phyloP scores from a whole-genome alignment of 192 early-diverging fungal species.

The Coemansia sp. region DNA sequence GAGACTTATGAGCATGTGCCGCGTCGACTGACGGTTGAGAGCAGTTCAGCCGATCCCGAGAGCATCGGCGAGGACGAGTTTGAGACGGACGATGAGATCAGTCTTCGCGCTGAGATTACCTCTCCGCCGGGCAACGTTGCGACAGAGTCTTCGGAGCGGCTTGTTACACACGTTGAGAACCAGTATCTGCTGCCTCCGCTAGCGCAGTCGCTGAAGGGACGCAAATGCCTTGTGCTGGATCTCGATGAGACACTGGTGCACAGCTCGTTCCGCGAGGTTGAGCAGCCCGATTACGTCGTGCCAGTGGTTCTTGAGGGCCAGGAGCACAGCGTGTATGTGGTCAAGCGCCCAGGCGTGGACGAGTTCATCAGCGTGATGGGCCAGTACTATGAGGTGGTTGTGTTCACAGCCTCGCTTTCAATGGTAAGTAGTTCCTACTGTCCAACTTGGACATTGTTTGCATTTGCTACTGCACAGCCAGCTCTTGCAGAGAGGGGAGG shows the following conservation, averaged over 20 bases:
- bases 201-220: slow-evolving; percentile 62
- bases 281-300: slow-evolving; percentile 86
- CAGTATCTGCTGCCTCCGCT: slow-evolving; percentile 68
- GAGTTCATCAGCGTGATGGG: slow-evolving; percentile 85
- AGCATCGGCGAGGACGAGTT: slow-evolving; percentile 40
- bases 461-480: slow-evolving; percentile 1
- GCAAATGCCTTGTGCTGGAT: slow-evolving; percentile 94
- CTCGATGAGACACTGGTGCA: slow-evolving; percentile 98
- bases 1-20: slow-evolving; percentile 42
- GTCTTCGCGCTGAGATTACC: slow-evolving; percentile 48
- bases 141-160: slow-evolving; percentile 47
- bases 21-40: slow-evolving; percentile 41
- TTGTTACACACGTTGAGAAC: slow-evolving; percentile 38
- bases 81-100: slow-evolving; percentile 41
- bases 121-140: slow-evolving; percentile 51
- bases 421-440: slow-evolving; percentile 54
- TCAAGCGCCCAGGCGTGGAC: slow-evolving; percentile 96
- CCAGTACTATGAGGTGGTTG: slow-evolving; percentile 87
- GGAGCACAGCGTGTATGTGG: slow-evolving; percentile 91
- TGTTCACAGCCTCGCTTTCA: slow-evolving; percentile 92
- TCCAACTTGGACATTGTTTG: slow-evolving; percentile 6
- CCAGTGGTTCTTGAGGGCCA: slow-evolving; percentile 90
- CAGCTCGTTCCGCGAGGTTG: slow-evolving; percentile 80
- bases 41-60: slow-evolving; percentile 44
- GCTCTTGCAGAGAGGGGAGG: background rate